Base-by-base conservation (phyloP, 331 rosid genomes). In the Spiraea crenata region DNA sequence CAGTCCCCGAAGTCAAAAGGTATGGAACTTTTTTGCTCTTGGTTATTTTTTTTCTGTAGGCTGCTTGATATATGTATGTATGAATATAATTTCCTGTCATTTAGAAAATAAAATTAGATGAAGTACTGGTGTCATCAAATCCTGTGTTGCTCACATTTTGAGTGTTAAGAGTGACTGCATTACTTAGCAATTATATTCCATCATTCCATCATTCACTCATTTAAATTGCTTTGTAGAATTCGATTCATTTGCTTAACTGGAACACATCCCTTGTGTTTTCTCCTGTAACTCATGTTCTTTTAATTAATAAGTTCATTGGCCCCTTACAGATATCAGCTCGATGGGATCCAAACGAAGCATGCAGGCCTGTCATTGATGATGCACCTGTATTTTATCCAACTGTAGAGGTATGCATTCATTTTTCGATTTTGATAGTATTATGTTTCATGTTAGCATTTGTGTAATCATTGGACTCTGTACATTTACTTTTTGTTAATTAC, bases 351-450 rank as follows among this genome's bases (percentile, higher is more conserved):
- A 79, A 46, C 52, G 93, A 85, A 81, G 82, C 97, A 42, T 86
- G 96, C 78, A 80, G 91, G 72, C 99, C 99, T 48, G 57, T 56
- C 46, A 75, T 95, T 71, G 89, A 85, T 51, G 97, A 87, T 67
- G 97, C 97, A 14, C 99, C 97, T 71, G 96, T 87, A 25, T 91
- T 89, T 77, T 77, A 85, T 86, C 99, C 99, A 0, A 89, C 91
- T 56, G 48, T 62, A 38, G 96, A 89, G 91, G 99, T 93, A 82
- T 48, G 57, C 65, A 31, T 70, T 44, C 35, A 34, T 14, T 34
- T 45, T 57, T 63, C 46, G 70, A 34, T 46, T 56, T 63, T 66
- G 40, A n/a, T 64, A 42, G 74, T 61, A 61, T 1, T 9, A 61
- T 35, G 5, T 1, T 69, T 45, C 57, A 8, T 66, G 57, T 44